Percentiles rank a stretch among this genome's conserved stretches.
These are phyloP conservation scores for Sugiyamaella marilandica DNA, from an alignment of 805 yeast genomes.

Conservation along the genomic window DNA sequence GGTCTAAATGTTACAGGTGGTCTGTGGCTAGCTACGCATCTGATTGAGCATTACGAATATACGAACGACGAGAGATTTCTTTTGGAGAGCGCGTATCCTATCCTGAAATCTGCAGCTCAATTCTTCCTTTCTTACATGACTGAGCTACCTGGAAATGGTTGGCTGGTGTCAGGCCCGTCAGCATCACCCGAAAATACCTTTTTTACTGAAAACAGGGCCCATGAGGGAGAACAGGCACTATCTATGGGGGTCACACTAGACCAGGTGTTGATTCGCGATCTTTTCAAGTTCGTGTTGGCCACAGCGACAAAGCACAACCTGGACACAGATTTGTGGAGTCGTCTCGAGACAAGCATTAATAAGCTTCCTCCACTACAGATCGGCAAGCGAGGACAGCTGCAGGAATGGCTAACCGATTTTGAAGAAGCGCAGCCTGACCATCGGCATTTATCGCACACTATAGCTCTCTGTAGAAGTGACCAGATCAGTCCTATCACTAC, in stretches of 20 bases:
- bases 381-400: conserved; percentile 11
- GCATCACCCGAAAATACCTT: conserved; percentile 11
- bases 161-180: conserved; percentile 9
- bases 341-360: background rate
- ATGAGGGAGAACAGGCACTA: conserved; percentile 1
- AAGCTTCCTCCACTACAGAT: conserved; percentile 5
- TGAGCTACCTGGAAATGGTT: background rate
- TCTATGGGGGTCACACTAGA: conserved; percentile 11
- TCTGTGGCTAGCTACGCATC: conserved; percentile 7
- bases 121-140: conserved; percentile 6
- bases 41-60: conserved; percentile 10
- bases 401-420: conserved; percentile 14
- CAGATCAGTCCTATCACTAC: conserved; percentile 7
- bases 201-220: background rate
- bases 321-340: background rate
- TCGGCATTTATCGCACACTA: conserved; percentile 13
- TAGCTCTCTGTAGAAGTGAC: conserved; percentile 8
- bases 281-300: conserved; percentile 1
- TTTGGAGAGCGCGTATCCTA: conserved; percentile 7
- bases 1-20: conserved; percentile 16
- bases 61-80: conserved; percentile 5
- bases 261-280: background rate
- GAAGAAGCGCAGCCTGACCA: conserved; percentile 15
- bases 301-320: background rate
- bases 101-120: conserved; percentile 8